Conservation (phyloP, 73 alveolate genomes). For the Stentor roeselii region DNA sequence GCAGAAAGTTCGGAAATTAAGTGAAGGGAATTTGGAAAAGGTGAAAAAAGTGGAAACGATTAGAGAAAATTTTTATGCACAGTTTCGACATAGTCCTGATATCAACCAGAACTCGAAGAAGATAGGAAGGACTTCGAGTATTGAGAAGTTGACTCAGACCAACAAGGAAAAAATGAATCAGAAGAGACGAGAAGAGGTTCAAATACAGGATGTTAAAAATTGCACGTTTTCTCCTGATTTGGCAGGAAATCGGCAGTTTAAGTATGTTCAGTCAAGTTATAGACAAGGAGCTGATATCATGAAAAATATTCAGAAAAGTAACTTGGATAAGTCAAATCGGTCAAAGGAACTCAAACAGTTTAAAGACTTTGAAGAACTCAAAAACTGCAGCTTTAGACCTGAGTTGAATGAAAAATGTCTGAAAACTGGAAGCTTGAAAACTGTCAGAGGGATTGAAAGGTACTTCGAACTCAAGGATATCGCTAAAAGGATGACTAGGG, state of each 20-base stretch:
- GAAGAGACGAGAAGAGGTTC: not conserved
- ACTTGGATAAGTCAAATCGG: not conserved
- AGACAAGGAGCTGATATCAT: not conserved
- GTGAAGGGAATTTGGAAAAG: not conserved
- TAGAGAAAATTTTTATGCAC: not conserved
- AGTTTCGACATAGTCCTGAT: not conserved
- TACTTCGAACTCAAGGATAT: not conserved
- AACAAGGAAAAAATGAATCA: not conserved
- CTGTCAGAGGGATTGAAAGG: slow-evolving; percentile 17
- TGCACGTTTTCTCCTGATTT: not conserved
- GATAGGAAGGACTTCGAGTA: slow-evolving; percentile 16
- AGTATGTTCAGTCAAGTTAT: not conserved
- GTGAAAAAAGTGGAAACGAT: not conserved
- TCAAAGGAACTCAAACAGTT: not conserved
- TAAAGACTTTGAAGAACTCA: slow-evolving; percentile 11
- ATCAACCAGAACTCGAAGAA: not conserved
- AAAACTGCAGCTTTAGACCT: not conserved
- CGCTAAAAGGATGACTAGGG: not conserved
- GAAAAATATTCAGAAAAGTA: not conserved
- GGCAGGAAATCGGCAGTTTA: not conserved
- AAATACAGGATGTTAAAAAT: not conserved
- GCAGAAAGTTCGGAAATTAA: not conserved
- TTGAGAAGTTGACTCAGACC: not conserved
- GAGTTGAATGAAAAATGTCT: no score
- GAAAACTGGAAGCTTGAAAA: not conserved